Base-by-base conservation (phyloP, 495 filamentous ascomycete species). In the Trypethelium eluteriae region DNA sequence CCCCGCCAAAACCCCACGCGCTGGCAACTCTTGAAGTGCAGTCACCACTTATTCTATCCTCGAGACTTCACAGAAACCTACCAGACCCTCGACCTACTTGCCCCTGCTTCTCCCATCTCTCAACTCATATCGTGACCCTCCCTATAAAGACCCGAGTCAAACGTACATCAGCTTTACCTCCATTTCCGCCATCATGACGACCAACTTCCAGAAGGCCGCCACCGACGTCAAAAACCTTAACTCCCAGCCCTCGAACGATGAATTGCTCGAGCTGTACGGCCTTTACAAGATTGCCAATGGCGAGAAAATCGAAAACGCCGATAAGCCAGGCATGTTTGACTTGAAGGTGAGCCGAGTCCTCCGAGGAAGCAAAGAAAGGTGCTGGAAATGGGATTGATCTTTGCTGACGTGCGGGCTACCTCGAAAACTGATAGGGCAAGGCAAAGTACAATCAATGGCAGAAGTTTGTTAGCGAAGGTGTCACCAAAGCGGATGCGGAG, bases 361-460 rank as follows among this genome's bases (percentile, higher is more conserved):
- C 46, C 32, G 25, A 1, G 25, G 25, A 25, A 25, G 25, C 0
- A 25, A 25, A 25, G 25, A 25, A 25, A 25, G 25, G 25, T 25
- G 25, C 25, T 25, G 25, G 25, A 25, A 25, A 25, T 25, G 25
- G 1, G 25, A 25, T 25, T 25, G 25, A 25, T 25, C 25, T 25
- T 25, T 25, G 25, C 49, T 68, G 25, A 64, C 38, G 35, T 47
- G 16, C 25, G 25, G 25, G 25, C 25, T 16, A 5, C 66, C 11
- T 57, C 10, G 39, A 50, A 32, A 7, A 16, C 5, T 69, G 70
- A 25, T 62, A 95, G 91, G 85, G 78, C 76, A 93, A 92, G 79
- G 86, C 85, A 69, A 94, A 93, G 82, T 83, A 85, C 79, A 81
- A 81, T 41, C 87, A 86, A 25, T 96, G 91, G 90, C 74, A 87